Evolutionary conservation across 139 green algal genomes (phyloP).

Genomic region (Volvox reticuliferus): DNA sequence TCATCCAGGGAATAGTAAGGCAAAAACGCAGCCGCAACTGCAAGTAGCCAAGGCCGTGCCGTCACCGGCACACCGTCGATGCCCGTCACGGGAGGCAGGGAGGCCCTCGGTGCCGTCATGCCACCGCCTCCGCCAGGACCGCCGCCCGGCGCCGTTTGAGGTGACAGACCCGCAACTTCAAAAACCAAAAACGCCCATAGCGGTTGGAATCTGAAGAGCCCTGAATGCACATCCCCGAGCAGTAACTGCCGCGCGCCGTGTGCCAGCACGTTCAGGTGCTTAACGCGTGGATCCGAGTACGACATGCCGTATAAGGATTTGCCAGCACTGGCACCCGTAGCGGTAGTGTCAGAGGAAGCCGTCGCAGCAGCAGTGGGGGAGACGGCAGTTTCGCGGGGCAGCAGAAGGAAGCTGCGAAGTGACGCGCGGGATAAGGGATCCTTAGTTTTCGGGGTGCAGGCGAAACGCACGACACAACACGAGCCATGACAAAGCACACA

Average conservation of each 20-base stretch:
- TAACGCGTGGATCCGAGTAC: constrained; percentile 72
- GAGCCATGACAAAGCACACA: too few relatives aligned
- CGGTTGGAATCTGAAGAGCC: constrained; percentile 68
- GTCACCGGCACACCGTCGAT: constrained; percentile 66
- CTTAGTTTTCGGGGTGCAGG: too few relatives aligned
- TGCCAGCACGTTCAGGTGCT: constrained; percentile 84
- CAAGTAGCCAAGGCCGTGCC: constrained; percentile 60
- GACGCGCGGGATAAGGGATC: too few relatives aligned
- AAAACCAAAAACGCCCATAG: constrained; percentile 73
- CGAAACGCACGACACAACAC: too few relatives aligned
- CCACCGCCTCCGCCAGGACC: neutral
- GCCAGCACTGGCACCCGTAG: neutral
- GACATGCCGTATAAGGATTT: neutral
- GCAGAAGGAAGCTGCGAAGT: constrained; percentile 73
- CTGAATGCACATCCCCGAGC: constrained; percentile 80
- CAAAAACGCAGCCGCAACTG: constrained; percentile 71
- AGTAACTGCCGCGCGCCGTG: constrained; percentile 85
- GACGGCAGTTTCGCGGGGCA: constrained; percentile 65
- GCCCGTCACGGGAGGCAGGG: neutral
- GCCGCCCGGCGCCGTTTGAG: neutral
- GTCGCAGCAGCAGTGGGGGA: neutral
- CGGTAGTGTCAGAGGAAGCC: neutral
- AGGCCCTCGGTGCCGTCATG: neutral
- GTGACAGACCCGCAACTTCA: constrained; percentile 15
- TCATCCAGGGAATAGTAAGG: constrained; percentile 75